Conservation (phyloP, 306 rosid species). For the Purshia tridentata region DNA sequence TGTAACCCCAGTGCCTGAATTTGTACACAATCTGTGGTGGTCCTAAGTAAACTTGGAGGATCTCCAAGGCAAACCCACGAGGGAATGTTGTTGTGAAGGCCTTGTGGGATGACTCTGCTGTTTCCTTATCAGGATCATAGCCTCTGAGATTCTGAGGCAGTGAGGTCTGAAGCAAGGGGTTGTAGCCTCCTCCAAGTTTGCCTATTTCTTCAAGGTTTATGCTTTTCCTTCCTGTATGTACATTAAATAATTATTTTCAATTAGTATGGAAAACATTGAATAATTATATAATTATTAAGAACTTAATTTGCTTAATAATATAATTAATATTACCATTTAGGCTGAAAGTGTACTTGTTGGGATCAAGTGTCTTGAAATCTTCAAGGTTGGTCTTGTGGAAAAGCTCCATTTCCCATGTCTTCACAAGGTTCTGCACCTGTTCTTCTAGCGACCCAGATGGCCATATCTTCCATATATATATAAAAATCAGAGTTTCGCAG, state of each 20-base stretch:
- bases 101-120: constrained; percentile 51
- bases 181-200: constrained; percentile 69
- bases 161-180: constrained; percentile 52
- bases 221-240: constrained; percentile 50
- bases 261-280: no score
- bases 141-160: constrained; percentile 50
- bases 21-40: constrained; percentile 60
- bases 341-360: constrained; percentile 49
- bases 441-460: constrained; percentile 59
- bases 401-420: constrained; percentile 72
- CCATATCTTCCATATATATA: constrained; percentile 45
- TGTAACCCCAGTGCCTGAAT: constrained; percentile 79
- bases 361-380: constrained; percentile 44
- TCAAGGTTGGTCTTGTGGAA: constrained; percentile 44
- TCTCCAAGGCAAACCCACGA: constrained; percentile 68
- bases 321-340: constrained; percentile 44
- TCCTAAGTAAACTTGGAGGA: constrained; percentile 50
- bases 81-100: constrained; percentile 57
- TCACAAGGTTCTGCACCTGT: constrained; percentile 53
- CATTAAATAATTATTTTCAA: neutral
- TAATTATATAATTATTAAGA: no score
- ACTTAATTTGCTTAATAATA: no score
- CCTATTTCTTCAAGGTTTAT: constrained; percentile 38
- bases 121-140: constrained; percentile 54
- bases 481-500: neutral